A percentile compares a stretch with the other conserved stretches of the same genome.
These are phyloP conservation scores for Phytophthora boehmeriae DNA, from an alignment of 352 stramenopile genomes.

Conservation along the genomic window DNA sequence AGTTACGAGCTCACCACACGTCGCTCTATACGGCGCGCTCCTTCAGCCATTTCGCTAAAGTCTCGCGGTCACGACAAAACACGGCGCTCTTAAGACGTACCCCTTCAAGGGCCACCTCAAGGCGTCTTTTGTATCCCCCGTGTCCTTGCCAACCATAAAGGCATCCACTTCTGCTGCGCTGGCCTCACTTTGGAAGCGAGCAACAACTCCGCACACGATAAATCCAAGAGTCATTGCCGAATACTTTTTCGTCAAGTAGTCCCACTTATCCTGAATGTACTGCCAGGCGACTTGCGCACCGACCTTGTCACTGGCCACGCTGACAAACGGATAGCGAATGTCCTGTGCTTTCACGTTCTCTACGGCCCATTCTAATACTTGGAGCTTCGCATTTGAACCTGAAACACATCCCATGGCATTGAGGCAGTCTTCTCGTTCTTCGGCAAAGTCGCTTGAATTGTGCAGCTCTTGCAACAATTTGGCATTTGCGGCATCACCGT, in stretches of 20 bases:
- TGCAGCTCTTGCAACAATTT: slow-evolving; percentile 70
- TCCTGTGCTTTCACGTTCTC: slow-evolving; percentile 73
- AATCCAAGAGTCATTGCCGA: slow-evolving; percentile 57
- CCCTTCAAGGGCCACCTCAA: slow-evolving; percentile 62
- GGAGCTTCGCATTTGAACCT: slow-evolving; percentile 43
- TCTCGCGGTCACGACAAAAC: slow-evolving; percentile 57
- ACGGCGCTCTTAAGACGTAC: slow-evolving; percentile 62
- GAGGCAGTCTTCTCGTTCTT: slow-evolving; percentile 73
- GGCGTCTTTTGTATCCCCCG: slow-evolving; percentile 54
- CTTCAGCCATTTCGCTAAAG: slow-evolving; percentile 63
- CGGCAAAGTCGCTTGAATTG: slow-evolving; percentile 63
- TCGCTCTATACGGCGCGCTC: slow-evolving; percentile 24
- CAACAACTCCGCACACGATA: slow-evolving; percentile 48
- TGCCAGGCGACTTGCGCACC: slow-evolving; percentile 67
- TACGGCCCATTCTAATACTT: slow-evolving; percentile 81
- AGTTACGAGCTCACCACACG: not conserved
- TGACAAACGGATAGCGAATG: slow-evolving; percentile 53
- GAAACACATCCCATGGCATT: slow-evolving; percentile 57
- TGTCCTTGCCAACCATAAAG: slow-evolving; percentile 65
- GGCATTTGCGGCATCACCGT: slow-evolving; percentile 46
- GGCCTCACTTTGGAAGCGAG: slow-evolving; percentile 50
- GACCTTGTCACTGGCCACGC: slow-evolving; percentile 53
- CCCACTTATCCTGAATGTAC: slow-evolving; percentile 72
- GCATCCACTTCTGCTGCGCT: slow-evolving; percentile 59
- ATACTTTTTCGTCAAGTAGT: slow-evolving; percentile 58